Evolutionary conservation across 495 filamentous ascomycete genomes (phyloP), one percentile per base, ranked within the genome.

Genomic region (Trichoderma erinaceum): DNA sequence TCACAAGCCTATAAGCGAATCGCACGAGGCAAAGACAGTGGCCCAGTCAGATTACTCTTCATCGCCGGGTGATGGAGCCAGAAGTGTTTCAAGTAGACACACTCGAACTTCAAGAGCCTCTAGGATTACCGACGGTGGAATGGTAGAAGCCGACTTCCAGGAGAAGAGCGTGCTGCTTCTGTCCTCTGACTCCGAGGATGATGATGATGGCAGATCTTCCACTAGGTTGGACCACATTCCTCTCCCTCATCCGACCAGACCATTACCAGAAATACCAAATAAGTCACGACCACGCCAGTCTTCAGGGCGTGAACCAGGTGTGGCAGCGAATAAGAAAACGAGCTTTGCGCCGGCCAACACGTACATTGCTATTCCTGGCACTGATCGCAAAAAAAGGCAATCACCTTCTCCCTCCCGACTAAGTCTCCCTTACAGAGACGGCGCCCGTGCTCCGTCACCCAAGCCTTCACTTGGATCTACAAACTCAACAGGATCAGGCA

Each of bases 101-200:
- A 84, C 81, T 7, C 71, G 81, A 64, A 84, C 81, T 6, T 84
- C 81, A 2, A 81, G 81, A 48, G 81, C 80, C 0, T 81, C 80
- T 3, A 79, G 77, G 21, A 80, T 78, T 0, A 80, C 78, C 1
- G 78, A 78, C 56, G 78, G 72, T 32, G 77, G 78, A 50, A 12
- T 61, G 32, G 72, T 68, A 13, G 81, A 79, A 43, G 73, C 82
- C 15, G 81, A 84, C 64, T 72, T 82, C 35, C 75, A 82, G 48
- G 74, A 80, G 52, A 80, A 79, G 56, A 82, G 80, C 69, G 76
- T 84, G 21, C 70, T 84, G 23, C 80, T 81, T 2, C 77, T 84
- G 4, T 84, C 81, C 0, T 78, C 76, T 0, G 81, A 84, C 64
- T 84, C 81, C 6, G 81, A 82, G 44, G 76, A 73, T 18, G 80